These are phyloP conservation scores for Polygonum maritimum DNA, from an alignment of 148 eudicot species.

Conservation along the genomic window DNA sequence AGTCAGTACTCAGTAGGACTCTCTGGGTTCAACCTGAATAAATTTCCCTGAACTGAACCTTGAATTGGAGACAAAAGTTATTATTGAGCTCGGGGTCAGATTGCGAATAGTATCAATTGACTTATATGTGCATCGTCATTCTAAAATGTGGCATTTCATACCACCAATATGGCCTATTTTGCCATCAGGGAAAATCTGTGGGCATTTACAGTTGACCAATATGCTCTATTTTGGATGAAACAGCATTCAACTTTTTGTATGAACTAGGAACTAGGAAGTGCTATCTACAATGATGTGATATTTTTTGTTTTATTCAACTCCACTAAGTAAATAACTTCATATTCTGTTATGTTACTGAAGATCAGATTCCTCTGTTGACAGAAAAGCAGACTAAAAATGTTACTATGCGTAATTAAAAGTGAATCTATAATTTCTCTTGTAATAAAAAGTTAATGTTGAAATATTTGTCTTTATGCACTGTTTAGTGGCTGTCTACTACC, in stretches of 20 bases:
- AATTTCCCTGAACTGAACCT: background rate
- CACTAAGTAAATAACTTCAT: background rate
- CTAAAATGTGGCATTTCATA: too few species aligned
- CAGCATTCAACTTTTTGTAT: background rate
- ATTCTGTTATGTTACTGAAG: too few species aligned
- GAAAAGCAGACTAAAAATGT: too few species aligned
- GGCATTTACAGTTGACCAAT: background rate
- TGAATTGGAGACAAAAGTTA: background rate
- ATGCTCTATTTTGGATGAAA: background rate
- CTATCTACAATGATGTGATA: background rate
- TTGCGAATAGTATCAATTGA: background rate
- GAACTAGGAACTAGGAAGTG: background rate
- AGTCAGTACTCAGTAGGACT: background rate
- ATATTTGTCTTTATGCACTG: too few species aligned
- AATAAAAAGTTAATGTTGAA: too few species aligned
- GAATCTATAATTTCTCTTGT: too few species aligned
- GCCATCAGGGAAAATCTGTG: background rate
- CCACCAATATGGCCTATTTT: background rate
- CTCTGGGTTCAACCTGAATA: background rate
- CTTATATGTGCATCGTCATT: background rate
- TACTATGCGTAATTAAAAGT: too few species aligned
- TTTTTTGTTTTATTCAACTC: too few species aligned
- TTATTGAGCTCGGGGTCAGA: background rate
- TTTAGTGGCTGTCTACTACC: too few species aligned
- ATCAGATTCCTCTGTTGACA: too few species aligned